Percentiles rank a stretch among this genome's conserved stretches.
Conservation (phyloP, 441 rosid genomes). For the Kokia cookei region DNA sequence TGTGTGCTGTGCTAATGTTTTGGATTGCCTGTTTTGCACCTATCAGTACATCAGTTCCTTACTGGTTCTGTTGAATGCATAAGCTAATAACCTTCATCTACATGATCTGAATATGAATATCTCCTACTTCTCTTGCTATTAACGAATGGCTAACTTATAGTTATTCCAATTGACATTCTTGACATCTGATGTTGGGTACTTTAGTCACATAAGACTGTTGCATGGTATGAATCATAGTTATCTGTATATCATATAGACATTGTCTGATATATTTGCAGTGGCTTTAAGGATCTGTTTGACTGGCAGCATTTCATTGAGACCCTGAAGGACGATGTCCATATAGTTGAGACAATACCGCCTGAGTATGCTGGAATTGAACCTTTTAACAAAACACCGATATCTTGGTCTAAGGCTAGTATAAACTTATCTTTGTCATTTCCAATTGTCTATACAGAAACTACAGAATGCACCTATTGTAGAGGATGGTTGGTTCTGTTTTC, state of each 20-base stretch:
- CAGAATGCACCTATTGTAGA: not conserved
- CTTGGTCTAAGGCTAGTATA: slow-evolving; percentile 80
- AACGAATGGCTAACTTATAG: not conserved
- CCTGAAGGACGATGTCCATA: slow-evolving; percentile 69
- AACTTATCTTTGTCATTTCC: not conserved
- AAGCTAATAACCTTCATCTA: not conserved
- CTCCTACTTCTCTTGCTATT: not conserved
- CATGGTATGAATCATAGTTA: slow-evolving; percentile 1
- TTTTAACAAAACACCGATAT: slow-evolving; percentile 67
- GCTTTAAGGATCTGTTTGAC: slow-evolving; percentile 86
- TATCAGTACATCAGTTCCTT: not conserved
- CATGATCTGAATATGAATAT: not conserved
- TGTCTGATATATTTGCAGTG: slow-evolving; percentile 37
- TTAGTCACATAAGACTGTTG: not conserved
- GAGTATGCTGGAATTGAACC: slow-evolving; percentile 51
- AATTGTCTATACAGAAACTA: not conserved
- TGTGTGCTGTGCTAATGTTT: not conserved
- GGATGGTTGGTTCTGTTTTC: not conserved
- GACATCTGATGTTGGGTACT: not conserved
- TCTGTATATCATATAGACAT: not conserved
- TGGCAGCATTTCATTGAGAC: slow-evolving; percentile 80
- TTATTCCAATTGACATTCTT: not conserved
- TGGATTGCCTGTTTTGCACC: not conserved
- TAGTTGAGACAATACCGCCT: slow-evolving; percentile 69
- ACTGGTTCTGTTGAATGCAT: not conserved